Evolutionary conservation across 495 filamentous ascomycete genomes (phyloP).

Genomic region (Neurospora tetraspora): DNA sequence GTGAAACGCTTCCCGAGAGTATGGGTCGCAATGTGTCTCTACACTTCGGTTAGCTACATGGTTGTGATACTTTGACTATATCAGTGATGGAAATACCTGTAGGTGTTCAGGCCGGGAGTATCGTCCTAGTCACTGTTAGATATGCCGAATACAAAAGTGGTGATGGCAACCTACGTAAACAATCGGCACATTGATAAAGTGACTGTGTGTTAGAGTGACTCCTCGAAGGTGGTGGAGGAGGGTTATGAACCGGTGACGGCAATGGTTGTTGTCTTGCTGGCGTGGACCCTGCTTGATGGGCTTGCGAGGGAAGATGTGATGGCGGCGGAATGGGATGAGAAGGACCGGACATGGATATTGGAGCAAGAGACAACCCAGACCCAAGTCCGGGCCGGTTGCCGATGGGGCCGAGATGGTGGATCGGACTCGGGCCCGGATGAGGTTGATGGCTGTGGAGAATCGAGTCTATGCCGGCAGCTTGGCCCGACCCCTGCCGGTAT

Average conservation of each 20-base stretch:
- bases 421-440: conserved; percentile 4
- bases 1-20: conserved; percentile 46
- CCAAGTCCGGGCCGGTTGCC: background rate
- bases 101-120: conserved; percentile 49
- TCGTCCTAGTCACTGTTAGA: conserved; percentile 12
- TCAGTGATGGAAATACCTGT: too few species aligned
- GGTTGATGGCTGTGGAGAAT: conserved; percentile 1
- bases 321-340: background rate
- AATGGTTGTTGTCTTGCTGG: background rate
- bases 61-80: background rate
- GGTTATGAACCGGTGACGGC: conserved; percentile 1
- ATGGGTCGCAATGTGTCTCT: conserved; percentile 48
- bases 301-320: background rate
- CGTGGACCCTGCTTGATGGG: background rate
- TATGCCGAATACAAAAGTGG: background rate
- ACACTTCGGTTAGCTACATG: background rate
- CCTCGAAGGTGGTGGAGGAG: background rate
- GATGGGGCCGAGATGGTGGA: background rate
- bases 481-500: background rate
- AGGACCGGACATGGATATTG: background rate
- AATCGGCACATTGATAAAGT: conserved; percentile 46
- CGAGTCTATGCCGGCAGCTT: too few species aligned
- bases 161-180: conserved; percentile 22
- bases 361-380: conserved; percentile 1
- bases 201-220: conserved; percentile 20